These are phyloP conservation scores for Sporobolomyces pararoseus DNA, from an alignment of 768 basidiomycete species.

Conservation along the genomic window DNA sequence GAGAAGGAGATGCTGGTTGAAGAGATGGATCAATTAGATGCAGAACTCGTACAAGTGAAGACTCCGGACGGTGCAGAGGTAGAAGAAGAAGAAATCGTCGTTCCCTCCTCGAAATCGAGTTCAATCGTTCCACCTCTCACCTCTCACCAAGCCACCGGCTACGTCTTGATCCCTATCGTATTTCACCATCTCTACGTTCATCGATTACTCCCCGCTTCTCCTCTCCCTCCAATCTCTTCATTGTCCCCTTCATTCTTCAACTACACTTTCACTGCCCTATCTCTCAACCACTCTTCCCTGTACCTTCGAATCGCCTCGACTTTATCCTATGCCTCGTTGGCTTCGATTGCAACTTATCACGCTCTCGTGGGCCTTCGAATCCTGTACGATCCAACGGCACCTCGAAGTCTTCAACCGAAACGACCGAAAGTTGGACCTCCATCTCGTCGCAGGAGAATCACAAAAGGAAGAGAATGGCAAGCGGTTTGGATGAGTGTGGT, in stretches of 20 bases:
- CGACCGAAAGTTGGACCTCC: background rate
- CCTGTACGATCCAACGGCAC: slow-evolving; percentile 27
- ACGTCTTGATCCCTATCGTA: slow-evolving; percentile 38
- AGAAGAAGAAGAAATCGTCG: slow-evolving; percentile 20
- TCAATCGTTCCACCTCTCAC: slow-evolving; percentile 12
- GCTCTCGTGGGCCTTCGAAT: slow-evolving; percentile 36
- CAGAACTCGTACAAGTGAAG: background rate
- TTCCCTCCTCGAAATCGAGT: background rate
- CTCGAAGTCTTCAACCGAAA: slow-evolving; percentile 16
- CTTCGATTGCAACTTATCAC: slow-evolving; percentile 36
- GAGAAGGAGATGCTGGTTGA: slow-evolving; percentile 15
- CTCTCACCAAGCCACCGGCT: slow-evolving; percentile 38
- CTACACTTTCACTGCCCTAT: slow-evolving; percentile 41
- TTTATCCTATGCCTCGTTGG: slow-evolving; percentile 29
- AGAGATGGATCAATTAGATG: slow-evolving; percentile 17
- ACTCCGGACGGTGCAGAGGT: background rate
- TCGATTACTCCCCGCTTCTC: slow-evolving; percentile 40
- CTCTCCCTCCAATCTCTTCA: slow-evolving; percentile 32
- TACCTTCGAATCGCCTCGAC: slow-evolving; percentile 2
- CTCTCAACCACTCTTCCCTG: slow-evolving; percentile 23
- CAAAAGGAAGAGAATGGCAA: slow-evolving; percentile 25
- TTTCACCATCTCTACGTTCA: slow-evolving; percentile 38
- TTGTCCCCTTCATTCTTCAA: slow-evolving; percentile 41
- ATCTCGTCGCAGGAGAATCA: slow-evolving; percentile 9
- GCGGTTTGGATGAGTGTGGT: slow-evolving; percentile 28